Evolutionary conservation across 257 asterid species (phyloP), one percentile per base, ranked within the genome.

Genomic region (Capsicum chinense): DNA sequence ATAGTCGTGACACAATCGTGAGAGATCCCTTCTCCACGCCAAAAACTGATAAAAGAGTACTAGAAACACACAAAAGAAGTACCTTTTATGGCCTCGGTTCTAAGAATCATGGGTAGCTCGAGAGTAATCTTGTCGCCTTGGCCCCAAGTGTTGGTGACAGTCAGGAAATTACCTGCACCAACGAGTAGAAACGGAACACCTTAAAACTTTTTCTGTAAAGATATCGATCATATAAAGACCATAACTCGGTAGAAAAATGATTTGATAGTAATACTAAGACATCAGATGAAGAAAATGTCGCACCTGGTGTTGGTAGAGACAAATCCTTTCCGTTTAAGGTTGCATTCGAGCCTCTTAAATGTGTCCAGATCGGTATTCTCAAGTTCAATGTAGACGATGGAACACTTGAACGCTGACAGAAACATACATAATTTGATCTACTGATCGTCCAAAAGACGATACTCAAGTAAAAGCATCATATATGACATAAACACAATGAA

Each of bases 1-100:
- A 1, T 26, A 76, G 26, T 0, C 0, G 42, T 7, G 14, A 76
- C 26, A 76, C 62, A 76, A 21, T 0, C 0, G 4, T 3, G 60
- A 26, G 44, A 74, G 60, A 74, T 74, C 4, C 1, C 0, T 50
- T 21, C 81, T 50, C 47, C 47, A 74, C 47, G 1, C 47, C 5
- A 7, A 50, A 74, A 74, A 6, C 81, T 6, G 62, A 21, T 50
- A 12, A 68, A 68, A 26, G 81, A 12, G 59, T 54, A 74, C 14
- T 2, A 74, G 44, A 74, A 7, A 76, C 15, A 76, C 37, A 56
- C 10, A 26, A 4, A 76, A 26, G 48, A 13, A 14, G 48, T 85
- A 94, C 99, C 99, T 90, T 92, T 86, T 48, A 96, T 93, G 35
- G 95, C 95, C 89, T 96, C 99, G 4, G 91, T 92, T 90, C 95